These are phyloP conservation scores for Hanseniaspora meyeri DNA, from an alignment of 805 yeast genomes.

Conservation along the genomic window DNA sequence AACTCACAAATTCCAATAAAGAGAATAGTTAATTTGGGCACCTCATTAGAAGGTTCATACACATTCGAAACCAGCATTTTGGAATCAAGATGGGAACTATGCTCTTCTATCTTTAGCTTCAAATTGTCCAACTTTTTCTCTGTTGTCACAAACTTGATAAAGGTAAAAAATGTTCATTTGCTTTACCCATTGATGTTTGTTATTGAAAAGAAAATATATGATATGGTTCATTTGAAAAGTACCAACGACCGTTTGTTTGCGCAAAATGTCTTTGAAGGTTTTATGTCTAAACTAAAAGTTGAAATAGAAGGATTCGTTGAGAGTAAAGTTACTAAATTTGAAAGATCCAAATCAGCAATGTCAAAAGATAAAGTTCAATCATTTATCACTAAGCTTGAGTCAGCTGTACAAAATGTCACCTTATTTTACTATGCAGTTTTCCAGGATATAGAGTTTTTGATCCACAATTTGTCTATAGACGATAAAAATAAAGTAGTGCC, in stretches of 20 bases:
- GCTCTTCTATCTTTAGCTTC: slow-evolving; percentile 24
- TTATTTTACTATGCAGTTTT: slow-evolving; percentile 26
- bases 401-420: slow-evolving; percentile 38
- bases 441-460: slow-evolving; percentile 10
- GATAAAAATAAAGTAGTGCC: background rate
- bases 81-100: slow-evolving; percentile 8
- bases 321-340: slow-evolving; percentile 31
- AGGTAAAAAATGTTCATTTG: slow-evolving; percentile 19
- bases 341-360: slow-evolving; percentile 31
- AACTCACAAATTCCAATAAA: slow-evolving; percentile 19
- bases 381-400: slow-evolving; percentile 29
- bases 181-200: slow-evolving; percentile 23
- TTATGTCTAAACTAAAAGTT: background rate
- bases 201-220: slow-evolving; percentile 10
- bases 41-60: background rate
- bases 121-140: slow-evolving; percentile 23
- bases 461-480: slow-evolving; percentile 21
- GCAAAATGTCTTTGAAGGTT: slow-evolving; percentile 16
- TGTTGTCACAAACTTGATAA: slow-evolving; percentile 26
- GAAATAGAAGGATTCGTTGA: slow-evolving; percentile 26
- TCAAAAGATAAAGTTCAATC: slow-evolving; percentile 30
- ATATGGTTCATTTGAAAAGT: slow-evolving; percentile 7
- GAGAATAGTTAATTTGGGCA: slow-evolving; percentile 16
- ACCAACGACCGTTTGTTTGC: background rate
- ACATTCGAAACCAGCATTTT: background rate